Conservation (phyloP, 352 stramenopile species). For the Globisporangium orthogonon region DNA sequence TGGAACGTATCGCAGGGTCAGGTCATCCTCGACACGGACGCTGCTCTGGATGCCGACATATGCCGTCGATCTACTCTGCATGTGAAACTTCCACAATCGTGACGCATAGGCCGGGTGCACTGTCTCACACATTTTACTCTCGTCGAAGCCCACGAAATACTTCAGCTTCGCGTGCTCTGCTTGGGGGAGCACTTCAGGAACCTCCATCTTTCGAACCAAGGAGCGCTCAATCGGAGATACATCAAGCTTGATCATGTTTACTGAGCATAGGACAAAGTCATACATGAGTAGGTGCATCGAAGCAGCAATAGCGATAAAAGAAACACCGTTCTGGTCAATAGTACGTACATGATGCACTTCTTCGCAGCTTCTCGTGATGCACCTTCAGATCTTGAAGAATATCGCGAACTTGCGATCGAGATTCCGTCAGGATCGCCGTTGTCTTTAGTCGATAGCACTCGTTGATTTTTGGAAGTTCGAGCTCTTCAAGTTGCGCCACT, state of each 20-base stretch:
- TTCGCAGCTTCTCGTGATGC: conserved; percentile 6
- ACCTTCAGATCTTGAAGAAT: conserved; percentile 22
- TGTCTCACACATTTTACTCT: conserved; percentile 17
- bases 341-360: conserved; percentile 8
- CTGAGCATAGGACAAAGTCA: background rate
- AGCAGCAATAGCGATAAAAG: no score
- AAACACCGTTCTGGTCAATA: background rate
- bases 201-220: conserved; percentile 37
- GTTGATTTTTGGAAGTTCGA: conserved; percentile 36
- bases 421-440: conserved; percentile 35
- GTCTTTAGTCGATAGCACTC: conserved; percentile 48
- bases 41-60: conserved; percentile 66
- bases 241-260: background rate
- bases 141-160: conserved; percentile 23
- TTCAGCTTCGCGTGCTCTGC: conserved; percentile 19
- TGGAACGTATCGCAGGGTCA: conserved; percentile 83
- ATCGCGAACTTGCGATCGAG: conserved; percentile 18
- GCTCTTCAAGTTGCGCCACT: conserved; percentile 33
- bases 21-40: conserved; percentile 81
- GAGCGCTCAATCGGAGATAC: conserved; percentile 20
- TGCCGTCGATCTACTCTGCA: conserved; percentile 60
- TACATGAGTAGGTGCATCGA: background rate
- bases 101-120: conserved; percentile 23
- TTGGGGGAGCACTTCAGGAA: conserved; percentile 20
- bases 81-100: conserved; percentile 29